Evolutionary conservation across 2,329 filamentous ascomycete genomes (phyloP).

Genomic region (Alternaria ethzedia): DNA sequence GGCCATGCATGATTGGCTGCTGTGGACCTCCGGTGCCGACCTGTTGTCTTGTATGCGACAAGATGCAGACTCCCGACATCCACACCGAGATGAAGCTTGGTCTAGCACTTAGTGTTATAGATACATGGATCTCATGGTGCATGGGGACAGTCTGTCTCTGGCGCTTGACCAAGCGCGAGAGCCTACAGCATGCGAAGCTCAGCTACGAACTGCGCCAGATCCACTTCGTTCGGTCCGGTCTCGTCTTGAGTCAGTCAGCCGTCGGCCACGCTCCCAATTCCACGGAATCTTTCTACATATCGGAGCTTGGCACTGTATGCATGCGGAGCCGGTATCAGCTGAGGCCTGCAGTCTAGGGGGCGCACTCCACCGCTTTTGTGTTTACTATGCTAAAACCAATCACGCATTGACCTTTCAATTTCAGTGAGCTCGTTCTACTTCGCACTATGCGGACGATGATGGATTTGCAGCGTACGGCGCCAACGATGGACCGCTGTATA

Average conservation of each 20-base stretch:
- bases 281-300: conserved; percentile 3
- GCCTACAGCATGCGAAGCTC: background rate
- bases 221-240: conserved; percentile 14
- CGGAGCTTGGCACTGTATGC: conserved; percentile 8
- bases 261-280: conserved; percentile 14
- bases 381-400: background rate
- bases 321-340: conserved; percentile 11
- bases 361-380: background rate
- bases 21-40: conserved; percentile 11
- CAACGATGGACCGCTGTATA: background rate
- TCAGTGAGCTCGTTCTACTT: background rate
- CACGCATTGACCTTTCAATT: background rate
- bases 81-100: conserved; percentile 9
- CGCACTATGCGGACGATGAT: background rate
- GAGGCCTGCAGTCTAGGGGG: background rate
- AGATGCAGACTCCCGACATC: conserved; percentile 19
- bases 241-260: conserved; percentile 9
- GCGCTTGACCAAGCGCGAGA: background rate
- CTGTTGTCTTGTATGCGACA: background rate
- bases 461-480: background rate
- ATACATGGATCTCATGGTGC: background rate
- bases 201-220: conserved; percentile 4
- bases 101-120: background rate
- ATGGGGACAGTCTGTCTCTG: background rate
- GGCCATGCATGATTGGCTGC: conserved; percentile 17